Base-by-base conservation (phyloP, 1,284 basidiomycete genomes). In the Ustilago xerochloae region DNA sequence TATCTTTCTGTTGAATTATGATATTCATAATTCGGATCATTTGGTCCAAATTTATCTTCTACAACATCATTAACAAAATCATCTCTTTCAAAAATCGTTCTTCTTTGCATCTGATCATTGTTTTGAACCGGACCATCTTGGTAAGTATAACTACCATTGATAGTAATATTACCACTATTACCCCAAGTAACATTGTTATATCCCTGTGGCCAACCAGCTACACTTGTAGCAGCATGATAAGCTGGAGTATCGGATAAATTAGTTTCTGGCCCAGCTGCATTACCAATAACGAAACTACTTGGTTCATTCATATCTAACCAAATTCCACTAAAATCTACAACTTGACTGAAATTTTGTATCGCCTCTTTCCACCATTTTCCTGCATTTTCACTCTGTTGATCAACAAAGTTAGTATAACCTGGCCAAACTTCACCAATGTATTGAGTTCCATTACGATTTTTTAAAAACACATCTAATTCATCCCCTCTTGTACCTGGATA, bases 81-180 rank as follows among this genome's bases (percentile, higher is more conserved):
- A n/a, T n/a, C n/a, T n/a, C n/a, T n/a, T n/a, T n/a, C n/a, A n/a
- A n/a, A n/a, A n/a, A n/a, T n/a, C n/a, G n/a, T n/a, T n/a, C n/a
- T n/a, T n/a, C n/a, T n/a, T n/a, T n/a, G n/a, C n/a, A n/a, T n/a
- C n/a, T n/a, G n/a, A 13, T 66, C 69, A 43, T 74, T 74, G 51
- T 75, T 75, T 53, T 69, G 66, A 18, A 70, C 50, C 0, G 59
- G 18, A 6, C 66, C 66, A 30, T 29, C 20, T n/a, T 47, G 43
- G 62, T 60, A 79, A 9, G 78, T 78, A 32, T 54, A 67, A 15
- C 22, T 63, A 6, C 91, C 91, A 61, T 91, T 89, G 60, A 91
- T 86, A 4, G 90, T 91, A 75, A 91, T 88, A 77, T 92, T 92
- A 0, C 91, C 91, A 58, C 89, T 91, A 28, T 50, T 67, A 5